A percentile compares a stretch with the other conserved stretches of the same genome.
phyloP scores from a whole-genome alignment of 768 basidiomycete species.

The Clathrus columnatus region DNA sequence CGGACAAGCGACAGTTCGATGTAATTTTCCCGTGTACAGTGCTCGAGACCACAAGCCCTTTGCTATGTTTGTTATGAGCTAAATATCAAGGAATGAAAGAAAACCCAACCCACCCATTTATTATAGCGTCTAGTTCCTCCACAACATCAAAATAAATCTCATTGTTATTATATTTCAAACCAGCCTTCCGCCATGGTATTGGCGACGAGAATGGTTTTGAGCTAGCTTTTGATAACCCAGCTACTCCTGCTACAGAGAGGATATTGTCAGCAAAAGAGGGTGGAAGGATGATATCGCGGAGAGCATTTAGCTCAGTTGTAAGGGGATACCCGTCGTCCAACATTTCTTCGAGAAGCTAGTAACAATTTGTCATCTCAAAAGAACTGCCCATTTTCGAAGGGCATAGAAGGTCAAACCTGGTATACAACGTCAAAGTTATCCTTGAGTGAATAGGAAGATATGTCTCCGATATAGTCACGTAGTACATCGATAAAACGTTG shows the following conservation, averaged over 20 bases:
- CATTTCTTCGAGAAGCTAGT: constrained; percentile 88
- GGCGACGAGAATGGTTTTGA: constrained; percentile 68
- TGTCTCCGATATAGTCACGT: constrained; percentile 78
- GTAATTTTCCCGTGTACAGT: constrained; percentile 17
- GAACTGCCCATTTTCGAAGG: background rate
- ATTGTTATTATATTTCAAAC: constrained; percentile 75
- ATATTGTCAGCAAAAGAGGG: constrained; percentile 78
- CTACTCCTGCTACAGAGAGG: constrained; percentile 42
- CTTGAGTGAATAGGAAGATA: constrained; percentile 69
- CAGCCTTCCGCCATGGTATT: constrained; percentile 88
- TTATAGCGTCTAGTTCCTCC: constrained; percentile 71
- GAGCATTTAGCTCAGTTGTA: constrained; percentile 81
- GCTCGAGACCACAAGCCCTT: constrained; percentile 15
- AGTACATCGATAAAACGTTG: constrained; percentile 79
- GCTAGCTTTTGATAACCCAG: constrained; percentile 31
- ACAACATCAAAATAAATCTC: constrained; percentile 90
- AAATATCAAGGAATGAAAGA: background rate
- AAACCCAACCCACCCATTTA: constrained; percentile 52
- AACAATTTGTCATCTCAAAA: background rate
- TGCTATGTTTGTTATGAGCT: constrained; percentile 5
- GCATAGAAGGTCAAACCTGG: constrained; percentile 49
- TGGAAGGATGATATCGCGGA: constrained; percentile 89
- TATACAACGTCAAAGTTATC: constrained; percentile 96
- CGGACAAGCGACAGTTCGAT: constrained; percentile 19
- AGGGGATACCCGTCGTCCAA: constrained; percentile 86